A percentile compares a stretch with the other conserved stretches of the same genome.
Evolutionary conservation across 169 alveolate species (phyloP).

Genomic region (Eimeria tenella): DNA sequence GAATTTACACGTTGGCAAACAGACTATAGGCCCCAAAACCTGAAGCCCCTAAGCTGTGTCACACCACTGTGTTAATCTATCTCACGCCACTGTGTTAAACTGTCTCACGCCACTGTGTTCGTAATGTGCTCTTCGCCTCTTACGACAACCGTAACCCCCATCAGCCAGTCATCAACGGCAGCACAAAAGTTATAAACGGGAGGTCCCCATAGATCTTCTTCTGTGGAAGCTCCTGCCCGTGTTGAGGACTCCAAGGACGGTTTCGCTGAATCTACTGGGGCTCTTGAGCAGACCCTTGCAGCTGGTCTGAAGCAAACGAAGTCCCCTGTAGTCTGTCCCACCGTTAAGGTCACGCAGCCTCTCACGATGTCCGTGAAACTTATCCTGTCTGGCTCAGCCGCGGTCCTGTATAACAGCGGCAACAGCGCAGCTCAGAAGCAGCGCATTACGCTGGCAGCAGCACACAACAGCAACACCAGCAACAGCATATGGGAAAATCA

Average conservation of each 20-base stretch:
- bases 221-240: neutral
- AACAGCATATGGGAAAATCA: no score
- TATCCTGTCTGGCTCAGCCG: neutral
- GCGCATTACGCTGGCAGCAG: no score
- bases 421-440: no score
- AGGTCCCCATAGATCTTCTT: neutral
- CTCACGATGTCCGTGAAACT: neutral
- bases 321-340: neutral
- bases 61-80: no score
- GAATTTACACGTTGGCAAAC: neutral
- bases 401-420: neutral
- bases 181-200: slow-evolving; percentile 90
- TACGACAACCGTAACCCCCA: slow-evolving; percentile 88
- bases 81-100: no score
- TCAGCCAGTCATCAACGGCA: slow-evolving; percentile 88
- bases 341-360: neutral
- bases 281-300: neutral
- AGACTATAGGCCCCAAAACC: neutral
- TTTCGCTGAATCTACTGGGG: neutral
- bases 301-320: slow-evolving; percentile 50
- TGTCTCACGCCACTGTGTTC: slow-evolving; percentile 83
- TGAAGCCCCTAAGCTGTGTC: no score
- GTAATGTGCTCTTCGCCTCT: slow-evolving; percentile 89
- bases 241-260: neutral
- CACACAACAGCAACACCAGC: no score